Evolutionary conservation across 2,329 filamentous ascomycete species (phyloP), one percentile per base, ranked within the genome.

Genomic region (Elsinoe arachidis): DNA sequence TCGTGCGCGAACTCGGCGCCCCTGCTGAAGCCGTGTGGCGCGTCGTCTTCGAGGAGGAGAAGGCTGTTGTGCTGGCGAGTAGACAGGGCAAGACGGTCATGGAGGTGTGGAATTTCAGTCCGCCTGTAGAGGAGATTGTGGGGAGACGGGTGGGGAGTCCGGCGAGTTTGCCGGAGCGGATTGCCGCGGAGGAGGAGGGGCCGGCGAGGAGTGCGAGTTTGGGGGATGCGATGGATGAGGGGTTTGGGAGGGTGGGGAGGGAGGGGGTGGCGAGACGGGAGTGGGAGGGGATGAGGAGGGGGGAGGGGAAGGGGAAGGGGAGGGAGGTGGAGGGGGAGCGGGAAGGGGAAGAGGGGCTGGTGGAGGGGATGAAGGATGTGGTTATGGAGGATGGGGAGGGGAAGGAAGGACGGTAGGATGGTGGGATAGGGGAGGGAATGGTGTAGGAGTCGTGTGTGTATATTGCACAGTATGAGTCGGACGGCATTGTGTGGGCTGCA

Each of bases 31-130:
- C 92, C 14, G 93, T 99, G 0, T 99, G 93, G 93, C 82, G 93
- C 59, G 92, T 99, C 34, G 93, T 95, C 0, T 99, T 99, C 70
- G 93, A 99, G 69, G 92, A 96, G 63, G 93, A 99, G 73, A 97
- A 96, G 72, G 95, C 92, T 59, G 92, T 99, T 30, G 92, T 96
- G 33, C 88, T 99, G 79, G 93, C 93, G 7, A 86, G 90, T 65
- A 82, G 92, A 60, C 83, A 83, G 55, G 86, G 85, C 57, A 84
- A 91, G 61, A 97, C 95, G 0, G 87, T 97, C 61, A 99, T 99
- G 93, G 93, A 99, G 85, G 92, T 95, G 6, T 61, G 58, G 60
- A 60, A 53, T 46, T 61, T 61, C 51, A 58, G 58, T 10, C 60
- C 60, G n/a, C 60, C 60, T 5, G 56, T 46, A 4, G 60, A 61